These are phyloP conservation scores for Hygrophorus pudorinus DNA, from an alignment of 768 basidiomycete genomes.

Conservation along the genomic window DNA sequence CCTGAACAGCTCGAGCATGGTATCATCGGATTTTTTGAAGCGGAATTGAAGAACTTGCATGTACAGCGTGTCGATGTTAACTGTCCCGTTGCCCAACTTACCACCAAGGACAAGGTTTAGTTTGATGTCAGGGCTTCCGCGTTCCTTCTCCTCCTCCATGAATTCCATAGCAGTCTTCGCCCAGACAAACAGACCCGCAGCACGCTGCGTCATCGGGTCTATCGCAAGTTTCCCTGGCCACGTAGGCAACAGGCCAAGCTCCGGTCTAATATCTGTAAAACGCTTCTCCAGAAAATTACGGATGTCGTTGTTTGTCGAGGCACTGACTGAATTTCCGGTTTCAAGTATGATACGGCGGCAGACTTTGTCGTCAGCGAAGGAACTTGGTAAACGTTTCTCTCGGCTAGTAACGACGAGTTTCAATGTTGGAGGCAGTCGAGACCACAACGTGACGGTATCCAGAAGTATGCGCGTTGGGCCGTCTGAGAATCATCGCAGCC, in stretches of 20 bases:
- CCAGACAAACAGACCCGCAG: constrained; percentile 3
- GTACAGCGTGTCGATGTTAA: constrained; percentile 1
- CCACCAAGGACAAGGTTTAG: neutral
- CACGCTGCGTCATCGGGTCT: neutral
- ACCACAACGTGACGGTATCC: neutral
- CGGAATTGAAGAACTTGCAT: neutral
- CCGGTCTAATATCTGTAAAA: neutral
- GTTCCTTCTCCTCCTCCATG: neutral
- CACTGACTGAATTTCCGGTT: neutral
- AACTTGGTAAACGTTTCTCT: neutral
- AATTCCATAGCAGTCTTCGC: constrained; percentile 1
- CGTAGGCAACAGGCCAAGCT: neutral
- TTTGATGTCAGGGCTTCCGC: neutral
- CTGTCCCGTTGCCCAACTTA: neutral
- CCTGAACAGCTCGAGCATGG: neutral
- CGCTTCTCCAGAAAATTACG: neutral
- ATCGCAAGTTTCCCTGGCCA: neutral
- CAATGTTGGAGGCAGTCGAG: neutral
- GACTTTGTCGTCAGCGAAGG: neutral
- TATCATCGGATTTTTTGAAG: neutral
- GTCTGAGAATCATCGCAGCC: neutral
- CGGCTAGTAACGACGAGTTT: constrained; percentile 3
- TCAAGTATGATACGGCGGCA: neutral
- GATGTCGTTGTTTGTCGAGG: neutral
- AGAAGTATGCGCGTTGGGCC: neutral